Percentiles rank a stretch among this genome's conserved stretches.
phyloP scores from a whole-genome alignment of 2,329 filamentous ascomycete species.

The Teratosphaeria epicoccoides region DNA sequence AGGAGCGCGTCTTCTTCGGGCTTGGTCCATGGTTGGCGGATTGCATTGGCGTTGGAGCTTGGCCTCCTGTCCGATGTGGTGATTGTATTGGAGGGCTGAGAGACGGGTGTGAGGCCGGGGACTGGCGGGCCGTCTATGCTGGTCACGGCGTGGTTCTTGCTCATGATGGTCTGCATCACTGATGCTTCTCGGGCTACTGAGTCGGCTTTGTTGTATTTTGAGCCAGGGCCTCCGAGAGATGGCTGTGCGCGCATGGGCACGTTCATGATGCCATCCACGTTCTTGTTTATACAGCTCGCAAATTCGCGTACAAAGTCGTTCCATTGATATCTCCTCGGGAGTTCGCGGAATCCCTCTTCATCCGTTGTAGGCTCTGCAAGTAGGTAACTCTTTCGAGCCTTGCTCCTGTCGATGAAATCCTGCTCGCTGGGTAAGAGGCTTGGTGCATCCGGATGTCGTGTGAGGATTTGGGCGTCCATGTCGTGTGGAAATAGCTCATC shows the following conservation, averaged over 20 bases:
- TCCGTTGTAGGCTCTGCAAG: slow-evolving; percentile 35
- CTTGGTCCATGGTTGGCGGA: slow-evolving; percentile 68
- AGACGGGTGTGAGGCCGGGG: not conserved
- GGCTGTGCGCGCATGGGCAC: slow-evolving; percentile 19
- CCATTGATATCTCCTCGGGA: slow-evolving; percentile 54
- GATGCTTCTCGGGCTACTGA: not conserved
- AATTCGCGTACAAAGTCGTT: slow-evolving; percentile 52
- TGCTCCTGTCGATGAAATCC: slow-evolving; percentile 47
- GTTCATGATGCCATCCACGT: slow-evolving; percentile 38
- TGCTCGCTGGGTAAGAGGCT: slow-evolving; percentile 47
- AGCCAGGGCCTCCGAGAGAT: slow-evolving; percentile 7
- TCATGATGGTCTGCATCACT: not conserved
- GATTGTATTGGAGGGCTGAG: slow-evolving; percentile 1
- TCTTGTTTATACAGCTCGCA: slow-evolving; percentile 47
- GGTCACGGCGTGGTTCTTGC: not conserved
- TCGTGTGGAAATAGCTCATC: slow-evolving; percentile 50
- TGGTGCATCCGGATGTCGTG: slow-evolving; percentile 43
- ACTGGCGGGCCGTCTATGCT: not conserved
- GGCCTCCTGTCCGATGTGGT: slow-evolving; percentile 9
- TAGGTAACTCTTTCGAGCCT: slow-evolving; percentile 46
- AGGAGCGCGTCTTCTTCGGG: slow-evolving; percentile 87
- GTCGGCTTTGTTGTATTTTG: slow-evolving; percentile 2
- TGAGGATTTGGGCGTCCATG: slow-evolving; percentile 43
- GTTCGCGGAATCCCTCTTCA: slow-evolving; percentile 34
- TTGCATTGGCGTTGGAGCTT: slow-evolving; percentile 12